Conservation (phyloP, 1,284 basidiomycete genomes). For the Boletellus sp. region DNA sequence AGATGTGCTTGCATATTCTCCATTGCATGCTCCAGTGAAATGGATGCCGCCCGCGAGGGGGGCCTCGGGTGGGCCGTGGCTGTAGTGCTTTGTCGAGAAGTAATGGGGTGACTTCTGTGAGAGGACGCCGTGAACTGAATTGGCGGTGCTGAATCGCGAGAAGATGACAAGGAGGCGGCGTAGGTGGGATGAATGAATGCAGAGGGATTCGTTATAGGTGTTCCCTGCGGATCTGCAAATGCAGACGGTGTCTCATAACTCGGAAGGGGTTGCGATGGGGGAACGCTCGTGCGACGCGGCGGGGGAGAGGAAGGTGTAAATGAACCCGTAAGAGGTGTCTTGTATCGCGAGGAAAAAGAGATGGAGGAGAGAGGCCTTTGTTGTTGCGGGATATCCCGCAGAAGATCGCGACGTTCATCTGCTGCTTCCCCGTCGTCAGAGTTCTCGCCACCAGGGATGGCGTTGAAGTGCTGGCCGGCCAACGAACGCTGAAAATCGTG, state of each 20-base stretch:
- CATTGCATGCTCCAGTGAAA: slow-evolving; percentile 64
- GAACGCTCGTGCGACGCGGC: slow-evolving; percentile 31
- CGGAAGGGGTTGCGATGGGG: slow-evolving; percentile 63
- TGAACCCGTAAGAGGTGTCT: slow-evolving; percentile 68
- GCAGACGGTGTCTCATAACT: slow-evolving; percentile 69
- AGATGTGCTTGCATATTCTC: slow-evolving; percentile 87
- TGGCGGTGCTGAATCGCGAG: slow-evolving; percentile 36
- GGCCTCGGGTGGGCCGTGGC: slow-evolving; percentile 37
- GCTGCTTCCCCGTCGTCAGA: slow-evolving; percentile 42
- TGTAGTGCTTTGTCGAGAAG: slow-evolving; percentile 31
- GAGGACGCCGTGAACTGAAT: slow-evolving; percentile 39
- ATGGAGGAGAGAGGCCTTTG: slow-evolving; percentile 64
- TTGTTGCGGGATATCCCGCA: slow-evolving; percentile 37
- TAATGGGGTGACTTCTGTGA: slow-evolving; percentile 23
- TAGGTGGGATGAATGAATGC: slow-evolving; percentile 38
- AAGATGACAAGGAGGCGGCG: slow-evolving; percentile 35
- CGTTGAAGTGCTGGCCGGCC: not conserved
- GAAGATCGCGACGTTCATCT: slow-evolving; percentile 49
- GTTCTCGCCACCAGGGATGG: slow-evolving; percentile 10
- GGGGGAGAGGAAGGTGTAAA: slow-evolving; percentile 53
- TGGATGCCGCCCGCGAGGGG: slow-evolving; percentile 37
- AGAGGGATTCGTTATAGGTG: slow-evolving; percentile 39
- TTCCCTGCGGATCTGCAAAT: slow-evolving; percentile 51
- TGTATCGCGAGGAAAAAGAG: slow-evolving; percentile 64
- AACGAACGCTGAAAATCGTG: slow-evolving; percentile 19